Evolutionary conservation across 441 rosid species (phyloP).

Genomic region (Bruguiera hainesii): DNA sequence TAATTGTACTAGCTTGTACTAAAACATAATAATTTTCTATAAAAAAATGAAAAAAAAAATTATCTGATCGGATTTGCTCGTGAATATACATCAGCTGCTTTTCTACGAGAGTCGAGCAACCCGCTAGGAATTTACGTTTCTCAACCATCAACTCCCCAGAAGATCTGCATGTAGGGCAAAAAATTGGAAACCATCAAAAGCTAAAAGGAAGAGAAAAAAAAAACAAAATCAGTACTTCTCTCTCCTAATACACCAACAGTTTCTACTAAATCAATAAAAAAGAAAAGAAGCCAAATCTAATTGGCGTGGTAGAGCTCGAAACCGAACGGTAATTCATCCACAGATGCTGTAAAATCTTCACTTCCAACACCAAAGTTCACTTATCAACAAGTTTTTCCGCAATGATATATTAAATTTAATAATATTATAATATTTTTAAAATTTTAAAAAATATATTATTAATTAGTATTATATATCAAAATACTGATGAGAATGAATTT

Average conservation of each 20-base stretch:
- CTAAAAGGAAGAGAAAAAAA: neutral
- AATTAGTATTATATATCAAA: too few relatives aligned
- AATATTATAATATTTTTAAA: too few relatives aligned
- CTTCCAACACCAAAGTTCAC: conserved; percentile 58
- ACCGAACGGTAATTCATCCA: conserved; percentile 32
- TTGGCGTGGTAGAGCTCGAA: conserved; percentile 20
- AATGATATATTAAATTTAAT: too few relatives aligned
- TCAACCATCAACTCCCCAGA: conserved; percentile 40
- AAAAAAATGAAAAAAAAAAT: neutral
- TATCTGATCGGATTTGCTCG: conserved; percentile 31
- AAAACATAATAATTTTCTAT: too few relatives aligned
- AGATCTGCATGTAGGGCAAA: conserved; percentile 19
- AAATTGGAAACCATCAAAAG: conserved; percentile 11
- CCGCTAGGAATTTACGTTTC: conserved; percentile 56
- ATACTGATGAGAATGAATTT: too few relatives aligned
- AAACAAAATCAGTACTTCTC: conserved; percentile 28
- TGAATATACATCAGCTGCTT: conserved; percentile 44
- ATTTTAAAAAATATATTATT: too few relatives aligned
- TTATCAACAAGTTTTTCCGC: conserved; percentile 35
- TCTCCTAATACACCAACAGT: neutral
- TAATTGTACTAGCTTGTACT: too few relatives aligned
- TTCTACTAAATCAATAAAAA: conserved; percentile 14
- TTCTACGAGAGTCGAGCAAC: conserved; percentile 30
- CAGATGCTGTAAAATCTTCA: conserved; percentile 47
- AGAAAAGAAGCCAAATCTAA: conserved; percentile 29